Evolutionary conservation across 176 grass and related monocot genomes (phyloP).

Genomic region (Canna indica): DNA sequence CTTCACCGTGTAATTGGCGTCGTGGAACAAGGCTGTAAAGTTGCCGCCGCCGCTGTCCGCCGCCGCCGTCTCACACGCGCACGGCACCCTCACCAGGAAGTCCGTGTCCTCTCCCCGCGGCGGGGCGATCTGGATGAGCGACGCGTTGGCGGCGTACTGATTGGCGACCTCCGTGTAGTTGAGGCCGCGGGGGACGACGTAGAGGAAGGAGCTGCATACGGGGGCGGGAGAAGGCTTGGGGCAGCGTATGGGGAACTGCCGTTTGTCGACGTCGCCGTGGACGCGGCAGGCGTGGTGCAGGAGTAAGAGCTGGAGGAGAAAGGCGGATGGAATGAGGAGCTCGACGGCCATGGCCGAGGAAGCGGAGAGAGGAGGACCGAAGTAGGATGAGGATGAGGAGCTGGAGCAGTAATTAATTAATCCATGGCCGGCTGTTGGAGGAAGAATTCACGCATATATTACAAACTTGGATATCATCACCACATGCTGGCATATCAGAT

Average conservation of each 20-base stretch:
- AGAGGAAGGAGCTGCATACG: slow-evolving; percentile 40
- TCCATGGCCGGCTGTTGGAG: no score
- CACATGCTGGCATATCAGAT: no score
- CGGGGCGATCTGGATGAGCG: slow-evolving; percentile 23
- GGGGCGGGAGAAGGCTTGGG: slow-evolving; percentile 2
- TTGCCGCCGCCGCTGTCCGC: background rate
- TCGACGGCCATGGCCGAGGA: no score
- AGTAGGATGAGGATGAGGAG: no score
- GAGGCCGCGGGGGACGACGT: slow-evolving; percentile 34
- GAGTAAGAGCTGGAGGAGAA: background rate
- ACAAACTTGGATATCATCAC: no score
- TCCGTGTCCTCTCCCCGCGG: slow-evolving; percentile 11
- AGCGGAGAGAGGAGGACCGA: no score
- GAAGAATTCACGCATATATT: no score
- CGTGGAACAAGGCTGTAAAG: slow-evolving; percentile 31
- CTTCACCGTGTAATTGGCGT: slow-evolving; percentile 21
- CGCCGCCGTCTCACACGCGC: slow-evolving; percentile 19
- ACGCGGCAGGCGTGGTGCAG: background rate
- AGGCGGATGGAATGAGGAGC: background rate
- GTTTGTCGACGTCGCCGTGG: background rate
- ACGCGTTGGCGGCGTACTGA: slow-evolving; percentile 28
- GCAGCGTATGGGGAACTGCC: slow-evolving; percentile 24
- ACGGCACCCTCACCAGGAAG: slow-evolving; percentile 35
- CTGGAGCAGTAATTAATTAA: no score
- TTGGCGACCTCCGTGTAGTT: slow-evolving; percentile 6